Percentiles rank a stretch among this genome's conserved stretches.
Conservation (phyloP, 2,329 filamentous ascomycete species). For the Tolypocladium ophioglossoides region DNA sequence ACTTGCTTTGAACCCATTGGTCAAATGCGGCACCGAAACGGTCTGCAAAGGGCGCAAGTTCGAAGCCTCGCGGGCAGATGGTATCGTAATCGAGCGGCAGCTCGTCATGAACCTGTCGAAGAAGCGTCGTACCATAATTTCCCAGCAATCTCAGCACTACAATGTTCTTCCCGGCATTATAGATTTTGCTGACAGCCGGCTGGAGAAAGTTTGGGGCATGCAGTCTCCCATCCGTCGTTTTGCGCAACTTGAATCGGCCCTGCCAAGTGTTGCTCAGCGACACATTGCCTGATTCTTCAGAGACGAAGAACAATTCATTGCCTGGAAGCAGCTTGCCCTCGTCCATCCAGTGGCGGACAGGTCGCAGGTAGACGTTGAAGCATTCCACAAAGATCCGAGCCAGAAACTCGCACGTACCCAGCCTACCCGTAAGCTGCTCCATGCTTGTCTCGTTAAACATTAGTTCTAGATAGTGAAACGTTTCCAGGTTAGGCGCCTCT, state of each 20-base stretch:
- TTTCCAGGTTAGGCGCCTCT: slow-evolving; percentile 33
- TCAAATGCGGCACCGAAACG: slow-evolving; percentile 63
- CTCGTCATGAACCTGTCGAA: slow-evolving; percentile 21
- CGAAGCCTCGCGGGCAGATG: slow-evolving; percentile 36
- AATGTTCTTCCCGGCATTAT: slow-evolving; percentile 81
- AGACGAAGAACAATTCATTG: slow-evolving; percentile 68
- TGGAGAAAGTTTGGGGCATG: slow-evolving; percentile 68
- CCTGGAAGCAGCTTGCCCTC: slow-evolving; percentile 55
- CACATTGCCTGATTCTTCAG: slow-evolving; percentile 42
- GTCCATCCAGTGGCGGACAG: slow-evolving; percentile 78
- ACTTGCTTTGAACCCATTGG: slow-evolving; percentile 66
- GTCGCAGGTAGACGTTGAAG: slow-evolving; percentile 70
- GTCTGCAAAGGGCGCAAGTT: slow-evolving; percentile 60
- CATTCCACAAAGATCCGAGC: slow-evolving; percentile 68
- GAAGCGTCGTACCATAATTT: slow-evolving; percentile 29
- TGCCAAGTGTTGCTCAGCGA: slow-evolving; percentile 64
- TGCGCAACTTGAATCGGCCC: slow-evolving; percentile 58
- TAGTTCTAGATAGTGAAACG: slow-evolving; percentile 69
- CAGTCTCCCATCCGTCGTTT: slow-evolving; percentile 45
- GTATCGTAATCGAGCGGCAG: slow-evolving; percentile 44
- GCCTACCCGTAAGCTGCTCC: slow-evolving; percentile 59
- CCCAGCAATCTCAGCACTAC: slow-evolving; percentile 70
- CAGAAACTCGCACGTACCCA: slow-evolving; percentile 49
- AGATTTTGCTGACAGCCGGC: slow-evolving; percentile 59
- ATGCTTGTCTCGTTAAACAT: slow-evolving; percentile 61